Evolutionary conservation across 495 filamentous ascomycete species (phyloP), one percentile per base, ranked within the genome.

Genomic region (Viridothelium virens): DNA sequence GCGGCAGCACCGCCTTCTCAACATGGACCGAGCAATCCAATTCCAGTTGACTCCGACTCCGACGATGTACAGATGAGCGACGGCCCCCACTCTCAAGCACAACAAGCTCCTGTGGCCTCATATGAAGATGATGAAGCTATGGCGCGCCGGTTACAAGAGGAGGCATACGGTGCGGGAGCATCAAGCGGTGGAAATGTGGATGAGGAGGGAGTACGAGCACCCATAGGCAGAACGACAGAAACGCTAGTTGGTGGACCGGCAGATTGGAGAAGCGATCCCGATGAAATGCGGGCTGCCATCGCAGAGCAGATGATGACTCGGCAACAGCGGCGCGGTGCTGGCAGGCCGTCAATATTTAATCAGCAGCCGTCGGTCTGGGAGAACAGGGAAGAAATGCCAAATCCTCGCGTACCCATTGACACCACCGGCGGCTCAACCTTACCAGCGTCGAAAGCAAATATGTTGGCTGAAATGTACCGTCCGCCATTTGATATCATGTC

Each of bases 41-140:
- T 71, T 38, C 65, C 61, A 5, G 44, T 71, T 1, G 80, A 90
- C 34, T 84, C 93, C 46, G 82, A 90, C 69, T 89, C 87, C 5
- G 81, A 85, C 16, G 80, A 85, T 59, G 76, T 82, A 31, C 73
- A 76, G 0, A 82, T 84, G 75, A 67, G 68, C 10, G 74, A 73
- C 33, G 68, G 44, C 33, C 31, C 65, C 14, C 14, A 38, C n/a
- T n/a, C 61, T 18, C 61, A 41, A 0, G 50, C 65, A 1, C 66
- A n/a, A 64, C 65, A 48, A 16, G 9, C 64, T 36, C 31, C 62
- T 5, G 38, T 69, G 61, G 53, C 53, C 2, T 59, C 53, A 3
- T 59, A 59, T 31, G 94, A 97, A 69, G 91, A 95, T 70, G 94
- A 98, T 77, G 94, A 92, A 53, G 94, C 91, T 11, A 90, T 97